Percentiles rank a stretch among this genome's conserved stretches.
phyloP scores from a whole-genome alignment of 345 rosid genomes.

The Hirschfeldia incana region DNA sequence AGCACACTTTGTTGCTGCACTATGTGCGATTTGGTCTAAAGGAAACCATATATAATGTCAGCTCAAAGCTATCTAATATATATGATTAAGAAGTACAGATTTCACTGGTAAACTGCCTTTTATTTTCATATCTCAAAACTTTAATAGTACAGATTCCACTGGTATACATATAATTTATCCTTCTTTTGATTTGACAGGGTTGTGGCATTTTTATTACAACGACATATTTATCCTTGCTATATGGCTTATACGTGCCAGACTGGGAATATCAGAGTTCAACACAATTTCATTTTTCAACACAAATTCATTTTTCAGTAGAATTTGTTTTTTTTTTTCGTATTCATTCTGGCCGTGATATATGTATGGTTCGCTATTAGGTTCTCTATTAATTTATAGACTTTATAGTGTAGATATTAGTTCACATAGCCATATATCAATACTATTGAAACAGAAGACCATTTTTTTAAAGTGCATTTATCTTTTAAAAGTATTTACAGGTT shows the following conservation, averaged over 20 bases:
- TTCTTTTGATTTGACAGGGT: conserved; percentile 44
- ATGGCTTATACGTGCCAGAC: conserved; percentile 72
- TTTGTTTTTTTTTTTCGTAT: no score
- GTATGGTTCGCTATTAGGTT: no score
- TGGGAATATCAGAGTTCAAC: conserved; percentile 68
- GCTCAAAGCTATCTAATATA: conserved; percentile 40
- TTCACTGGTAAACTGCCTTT: conserved; percentile 50
- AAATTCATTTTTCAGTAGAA: no score
- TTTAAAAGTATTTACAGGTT: no score
- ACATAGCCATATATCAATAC: no score
- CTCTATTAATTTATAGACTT: no score
- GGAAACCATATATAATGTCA: conserved; percentile 31
- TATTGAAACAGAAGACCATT: no score
- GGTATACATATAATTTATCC: not conserved
- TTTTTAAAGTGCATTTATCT: no score
- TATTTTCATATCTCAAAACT: not conserved
- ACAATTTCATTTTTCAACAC: not conserved
- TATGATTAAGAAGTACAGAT: conserved; percentile 51
- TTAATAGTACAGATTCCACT: not conserved
- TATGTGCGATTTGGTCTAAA: conserved; percentile 86
- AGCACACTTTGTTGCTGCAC: conserved; percentile 63
- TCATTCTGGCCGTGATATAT: no score
- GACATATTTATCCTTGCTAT: conserved; percentile 52
- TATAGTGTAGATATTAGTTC: no score
- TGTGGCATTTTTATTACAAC: conserved; percentile 49